Conservation (phyloP, 2,329 filamentous ascomycete species). For the Arthroderma sp. region DNA sequence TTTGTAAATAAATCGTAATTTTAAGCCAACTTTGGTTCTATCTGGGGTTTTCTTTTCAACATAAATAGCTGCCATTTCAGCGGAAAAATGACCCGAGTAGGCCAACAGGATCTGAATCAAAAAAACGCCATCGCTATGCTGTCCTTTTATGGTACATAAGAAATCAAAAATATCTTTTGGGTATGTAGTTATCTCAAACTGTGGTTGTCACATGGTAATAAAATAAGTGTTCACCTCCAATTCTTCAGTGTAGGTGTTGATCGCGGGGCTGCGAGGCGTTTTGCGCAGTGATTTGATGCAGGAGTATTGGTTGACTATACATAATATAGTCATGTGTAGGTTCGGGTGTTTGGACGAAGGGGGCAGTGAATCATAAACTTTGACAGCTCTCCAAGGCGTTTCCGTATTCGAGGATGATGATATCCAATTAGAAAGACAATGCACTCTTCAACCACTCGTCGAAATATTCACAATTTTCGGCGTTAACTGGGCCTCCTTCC, state of each 20-base stretch:
- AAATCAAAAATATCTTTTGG: neutral
- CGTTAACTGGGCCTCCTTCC: conserved; percentile 79
- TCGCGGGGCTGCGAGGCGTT: too few species aligned
- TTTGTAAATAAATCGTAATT: too few species aligned
- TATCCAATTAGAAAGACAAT: conserved; percentile 20
- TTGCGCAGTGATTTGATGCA: too few species aligned
- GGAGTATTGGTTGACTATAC: neutral
- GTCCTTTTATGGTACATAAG: conserved; percentile 2
- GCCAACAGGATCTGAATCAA: neutral
- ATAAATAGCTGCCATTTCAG: too few species aligned
- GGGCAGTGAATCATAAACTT: neutral
- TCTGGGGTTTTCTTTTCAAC: too few species aligned
- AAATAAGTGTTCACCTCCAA: too few species aligned
- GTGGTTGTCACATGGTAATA: too few species aligned
- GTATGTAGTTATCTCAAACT: too few species aligned
- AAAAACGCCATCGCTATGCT: conserved; percentile 12
- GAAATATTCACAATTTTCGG: conserved; percentile 85
- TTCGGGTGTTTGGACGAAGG: neutral
- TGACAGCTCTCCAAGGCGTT: neutral
- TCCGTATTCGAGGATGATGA: neutral
- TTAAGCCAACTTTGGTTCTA: too few species aligned
- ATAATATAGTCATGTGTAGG: neutral
- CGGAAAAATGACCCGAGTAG: too few species aligned
- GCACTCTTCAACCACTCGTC: conserved; percentile 57
- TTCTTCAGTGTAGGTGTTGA: too few species aligned